Base-by-base conservation (phyloP, 352 stramenopile species). In the Globisporangium orthogonon region DNA sequence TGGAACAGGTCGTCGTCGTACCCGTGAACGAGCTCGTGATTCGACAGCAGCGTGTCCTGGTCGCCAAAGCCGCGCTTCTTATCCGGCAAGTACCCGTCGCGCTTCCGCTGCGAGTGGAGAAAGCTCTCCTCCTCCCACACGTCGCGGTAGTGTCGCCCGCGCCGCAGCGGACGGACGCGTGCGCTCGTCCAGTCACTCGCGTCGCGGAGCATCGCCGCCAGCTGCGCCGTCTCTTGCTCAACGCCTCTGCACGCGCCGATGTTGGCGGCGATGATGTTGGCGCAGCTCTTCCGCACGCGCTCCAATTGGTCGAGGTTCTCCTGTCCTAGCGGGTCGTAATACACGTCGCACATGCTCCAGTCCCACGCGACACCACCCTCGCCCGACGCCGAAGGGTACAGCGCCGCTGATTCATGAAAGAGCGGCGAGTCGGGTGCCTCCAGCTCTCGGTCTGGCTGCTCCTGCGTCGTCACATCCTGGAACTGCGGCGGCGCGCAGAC, bases 101-200 rank as follows among this genome's bases (percentile, higher is more conserved):
- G 62, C 68, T 67, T 72, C 52, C 60, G 64, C 45, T 77, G 55
- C 3, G n/a, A 23, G 11, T 53, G 50, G 18, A 91, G 49, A 66
- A 80, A 89, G 39, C 91, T 80, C 17, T 67, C 69, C 66, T 95
- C 86, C 43, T 87, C 78, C 86, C 86, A 95, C 54, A 81, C 60
- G 33, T 94, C 86, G 18, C 67, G 76, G 54, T 93, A 95, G 31
- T 51, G 78, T 37, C 83, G 80, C 7, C 86, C 86, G 28, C 85
- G 70, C 29, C 69, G 70, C 50, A 78, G 40, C 6, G 68, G 50
- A 0, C 69, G 66, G n/a, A 86, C 60, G 39, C 67, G 59, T 13
- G 58, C 63, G 6, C 51, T 62, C 9, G 43, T 56, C 1, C 30
- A 7, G 49, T 78, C 61, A 18, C 62, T 70, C 45, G 73, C 76